Conservation (phyloP, 1,139 yeast genomes). For the Sugiyamaella neomexicana region DNA sequence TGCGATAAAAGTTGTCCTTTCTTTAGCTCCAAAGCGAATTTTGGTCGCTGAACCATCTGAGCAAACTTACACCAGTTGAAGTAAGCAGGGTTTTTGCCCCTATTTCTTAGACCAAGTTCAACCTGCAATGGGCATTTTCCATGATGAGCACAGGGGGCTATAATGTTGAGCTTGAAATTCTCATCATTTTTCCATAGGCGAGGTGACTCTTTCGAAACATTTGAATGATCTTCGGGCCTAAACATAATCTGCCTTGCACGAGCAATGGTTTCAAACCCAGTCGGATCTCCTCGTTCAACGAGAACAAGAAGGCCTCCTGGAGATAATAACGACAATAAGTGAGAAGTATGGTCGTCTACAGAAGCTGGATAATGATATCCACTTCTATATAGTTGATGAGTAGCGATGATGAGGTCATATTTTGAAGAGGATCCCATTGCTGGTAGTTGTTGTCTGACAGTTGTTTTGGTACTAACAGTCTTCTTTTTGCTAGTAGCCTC, state of each 20-base stretch:
- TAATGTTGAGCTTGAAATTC: slow-evolving; percentile 38
- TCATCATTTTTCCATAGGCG: slow-evolving; percentile 47
- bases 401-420: slow-evolving; percentile 83
- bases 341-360: slow-evolving; percentile 67
- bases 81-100: slow-evolving; percentile 54
- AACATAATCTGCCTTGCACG: slow-evolving; percentile 87
- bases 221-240: slow-evolving; percentile 70
- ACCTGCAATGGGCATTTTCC: slow-evolving; percentile 82
- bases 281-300: slow-evolving; percentile 85
- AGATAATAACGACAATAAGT: slow-evolving; percentile 57
- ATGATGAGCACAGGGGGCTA: slow-evolving; percentile 94
- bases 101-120: slow-evolving; percentile 64
- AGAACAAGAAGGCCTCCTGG: slow-evolving; percentile 80
- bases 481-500: neutral
- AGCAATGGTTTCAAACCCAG: slow-evolving; percentile 85
- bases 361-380: slow-evolving; percentile 61
- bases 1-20: slow-evolving; percentile 75
- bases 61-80: slow-evolving; percentile 69
- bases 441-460: slow-evolving; percentile 26
- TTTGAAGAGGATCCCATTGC: slow-evolving; percentile 28
- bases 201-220: slow-evolving; percentile 66
- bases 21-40: slow-evolving; percentile 74
- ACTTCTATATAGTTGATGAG: slow-evolving; percentile 70
- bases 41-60: slow-evolving; percentile 74
- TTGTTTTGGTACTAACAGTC: slow-evolving; percentile 17